Evolutionary conservation across 192 early-diverging fungal genomes (phyloP).

Genomic region (Coemansia asiatica): DNA sequence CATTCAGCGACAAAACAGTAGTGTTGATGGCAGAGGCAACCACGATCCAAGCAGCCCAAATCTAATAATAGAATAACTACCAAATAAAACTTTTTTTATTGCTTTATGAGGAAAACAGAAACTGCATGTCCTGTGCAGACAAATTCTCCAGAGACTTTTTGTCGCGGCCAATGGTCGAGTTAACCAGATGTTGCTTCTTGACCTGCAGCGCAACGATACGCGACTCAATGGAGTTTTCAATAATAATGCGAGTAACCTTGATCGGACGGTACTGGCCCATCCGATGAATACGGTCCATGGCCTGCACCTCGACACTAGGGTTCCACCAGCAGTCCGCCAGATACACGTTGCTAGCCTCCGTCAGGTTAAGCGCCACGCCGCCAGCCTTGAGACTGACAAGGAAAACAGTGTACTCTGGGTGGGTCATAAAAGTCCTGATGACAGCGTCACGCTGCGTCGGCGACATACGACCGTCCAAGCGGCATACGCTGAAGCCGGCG

Average conservation of each 20-base stretch:
- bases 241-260: conserved; percentile 82
- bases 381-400: conserved; percentile 89
- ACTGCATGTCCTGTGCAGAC: conserved; percentile 76
- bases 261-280: conserved; percentile 91
- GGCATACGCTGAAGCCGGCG: conserved; percentile 74
- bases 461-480: conserved; percentile 85
- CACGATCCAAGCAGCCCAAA: neutral
- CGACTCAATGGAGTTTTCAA: conserved; percentile 91
- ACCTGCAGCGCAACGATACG: conserved; percentile 89
- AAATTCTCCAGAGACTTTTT: conserved; percentile 70
- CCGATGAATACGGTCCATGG: conserved; percentile 93
- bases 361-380: conserved; percentile 89
- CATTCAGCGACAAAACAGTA: neutral
- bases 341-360: conserved; percentile 84
- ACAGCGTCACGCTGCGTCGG: conserved; percentile 72
- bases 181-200: conserved; percentile 89
- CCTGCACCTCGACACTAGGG: conserved; percentile 69
- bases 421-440: conserved; percentile 72
- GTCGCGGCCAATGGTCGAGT: conserved; percentile 84
- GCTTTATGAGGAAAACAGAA: conserved; percentile 75
- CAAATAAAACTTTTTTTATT: conserved; percentile 2
- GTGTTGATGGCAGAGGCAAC: neutral
- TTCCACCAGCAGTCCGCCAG: conserved; percentile 70
- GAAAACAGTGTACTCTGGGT: conserved; percentile 83
- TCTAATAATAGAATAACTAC: conserved; percentile 8